Evolutionary conservation across 73 alveolate species (phyloP).

Genomic region (Blepharisma stoltei): DNA sequence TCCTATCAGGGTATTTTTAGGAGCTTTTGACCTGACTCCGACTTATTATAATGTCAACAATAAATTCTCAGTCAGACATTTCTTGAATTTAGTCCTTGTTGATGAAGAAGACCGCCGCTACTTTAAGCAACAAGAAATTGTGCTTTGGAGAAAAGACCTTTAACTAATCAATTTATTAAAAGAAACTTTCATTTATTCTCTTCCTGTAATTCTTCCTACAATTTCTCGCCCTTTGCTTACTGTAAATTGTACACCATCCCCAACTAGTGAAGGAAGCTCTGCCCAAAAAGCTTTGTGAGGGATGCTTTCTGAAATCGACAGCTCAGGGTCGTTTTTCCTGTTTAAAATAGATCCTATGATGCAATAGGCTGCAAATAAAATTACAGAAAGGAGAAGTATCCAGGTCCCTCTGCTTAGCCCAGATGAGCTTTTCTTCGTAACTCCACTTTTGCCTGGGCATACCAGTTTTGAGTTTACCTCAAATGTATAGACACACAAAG

Average conservation of each 20-base stretch:
- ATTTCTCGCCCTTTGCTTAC: slow-evolving; percentile 28
- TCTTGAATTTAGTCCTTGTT: slow-evolving; percentile 93
- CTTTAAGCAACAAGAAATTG: slow-evolving; percentile 78
- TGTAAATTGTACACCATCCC: slow-evolving; percentile 73
- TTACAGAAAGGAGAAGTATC: background rate
- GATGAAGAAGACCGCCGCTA: slow-evolving; percentile 97
- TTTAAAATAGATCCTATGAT: background rate
- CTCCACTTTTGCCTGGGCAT: background rate
- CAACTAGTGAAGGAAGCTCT: background rate
- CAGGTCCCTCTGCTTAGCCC: background rate
- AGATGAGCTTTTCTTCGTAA: too few relatives aligned
- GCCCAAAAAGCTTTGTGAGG: background rate
- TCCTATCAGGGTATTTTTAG: slow-evolving; percentile 92
- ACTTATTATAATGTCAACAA: slow-evolving; percentile 86
- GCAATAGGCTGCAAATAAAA: background rate
- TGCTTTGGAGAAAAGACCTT: slow-evolving; percentile 28
- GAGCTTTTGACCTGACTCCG: slow-evolving; percentile 98
- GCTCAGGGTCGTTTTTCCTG: background rate
- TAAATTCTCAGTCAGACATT: slow-evolving; percentile 85
- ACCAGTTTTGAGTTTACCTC: background rate
- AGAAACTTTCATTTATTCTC: too few relatives aligned
- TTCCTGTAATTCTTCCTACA: too few relatives aligned
- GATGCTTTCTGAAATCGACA: background rate
- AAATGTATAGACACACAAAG: background rate
- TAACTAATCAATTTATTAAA: background rate